Base-by-base conservation (phyloP, 2,329 filamentous ascomycete genomes). In the Truncatella angustata region DNA sequence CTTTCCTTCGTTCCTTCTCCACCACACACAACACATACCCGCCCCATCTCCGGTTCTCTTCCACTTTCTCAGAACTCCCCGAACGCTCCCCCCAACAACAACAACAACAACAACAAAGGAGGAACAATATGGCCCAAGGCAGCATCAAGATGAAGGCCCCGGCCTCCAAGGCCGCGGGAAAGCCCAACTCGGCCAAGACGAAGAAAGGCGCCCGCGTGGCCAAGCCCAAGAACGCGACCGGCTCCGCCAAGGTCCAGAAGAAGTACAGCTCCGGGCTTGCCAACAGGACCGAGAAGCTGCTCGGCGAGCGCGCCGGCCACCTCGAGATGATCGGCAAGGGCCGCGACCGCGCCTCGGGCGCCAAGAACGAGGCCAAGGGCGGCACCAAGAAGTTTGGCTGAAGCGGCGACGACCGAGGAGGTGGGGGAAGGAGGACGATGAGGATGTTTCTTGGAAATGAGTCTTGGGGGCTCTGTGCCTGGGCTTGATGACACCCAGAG, bases 261-360 rank as follows among this genome's bases (percentile, higher is more conserved):
- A 81, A 82, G 66, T 79, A 78, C 63, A 75, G 78, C 11, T 73
- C 77, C 3, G 80, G 80, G 43, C 71, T 85, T 63, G 74, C 72
- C 39, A 72, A 71, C 53, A 73, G 74, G 70, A 85, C 81, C 28
- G 81, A 85, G 72, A 71, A 73, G 56, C 70, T 84, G 62, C 73
- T 85, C 36, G 80, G 80, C 54, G 79, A 84, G 71, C 70, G 81
- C 7, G 81, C 79, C 4, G 80, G 81, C 0, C 81, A 85, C 54
- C 66, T 85, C 21, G 81, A 85, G 70, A 63, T 84, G 56, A 81
- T 84, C 55, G 81, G 79, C 28, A 75, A 79, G 67, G 76, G 64
- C 4, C 58, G 61, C 20, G 61, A 77, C 9, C 79, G 80, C 66
- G n/a, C n/a, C n/a, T 81, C 60, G 55, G 54, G 44, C 2, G 54